Percentiles rank a stretch among this genome's conserved stretches.
These are phyloP conservation scores for Lentinula raphanica DNA, from an alignment of 768 basidiomycete genomes.

Conservation along the genomic window DNA sequence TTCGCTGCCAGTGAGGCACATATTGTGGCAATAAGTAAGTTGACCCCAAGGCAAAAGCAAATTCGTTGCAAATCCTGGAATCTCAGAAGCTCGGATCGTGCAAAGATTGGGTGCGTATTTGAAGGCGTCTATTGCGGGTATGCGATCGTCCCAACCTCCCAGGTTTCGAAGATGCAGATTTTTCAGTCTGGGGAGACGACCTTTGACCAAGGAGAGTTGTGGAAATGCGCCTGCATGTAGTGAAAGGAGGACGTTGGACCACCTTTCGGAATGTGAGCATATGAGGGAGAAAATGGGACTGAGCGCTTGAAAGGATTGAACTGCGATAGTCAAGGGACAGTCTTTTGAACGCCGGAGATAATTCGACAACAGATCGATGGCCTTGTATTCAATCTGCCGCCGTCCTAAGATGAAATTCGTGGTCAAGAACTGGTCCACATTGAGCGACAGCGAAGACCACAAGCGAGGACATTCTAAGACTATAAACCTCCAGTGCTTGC, in stretches of 20 bases:
- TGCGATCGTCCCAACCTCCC: background rate
- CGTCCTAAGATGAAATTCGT: background rate
- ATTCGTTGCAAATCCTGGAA: background rate
- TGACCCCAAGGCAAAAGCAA: background rate
- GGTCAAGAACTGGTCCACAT: background rate
- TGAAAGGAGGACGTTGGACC: background rate
- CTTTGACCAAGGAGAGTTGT: background rate
- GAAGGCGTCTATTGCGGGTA: background rate
- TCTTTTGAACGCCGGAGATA: background rate
- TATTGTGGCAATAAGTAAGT: background rate
- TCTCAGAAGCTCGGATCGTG: background rate
- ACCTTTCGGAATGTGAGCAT: background rate
- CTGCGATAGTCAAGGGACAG: background rate
- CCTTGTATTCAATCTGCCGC: background rate
- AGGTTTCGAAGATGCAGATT: background rate
- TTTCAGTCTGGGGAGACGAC: background rate
- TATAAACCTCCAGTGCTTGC: background rate
- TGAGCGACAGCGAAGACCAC: conserved; percentile 2
- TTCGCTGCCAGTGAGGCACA: background rate
- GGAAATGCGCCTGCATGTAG: background rate
- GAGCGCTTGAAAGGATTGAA: background rate
- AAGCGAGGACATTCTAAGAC: background rate
- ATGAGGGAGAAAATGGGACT: background rate
- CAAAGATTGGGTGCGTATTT: background rate
- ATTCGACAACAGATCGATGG: background rate